Conservation (phyloP, 306 rosid species). For the Purshia tridentata region DNA sequence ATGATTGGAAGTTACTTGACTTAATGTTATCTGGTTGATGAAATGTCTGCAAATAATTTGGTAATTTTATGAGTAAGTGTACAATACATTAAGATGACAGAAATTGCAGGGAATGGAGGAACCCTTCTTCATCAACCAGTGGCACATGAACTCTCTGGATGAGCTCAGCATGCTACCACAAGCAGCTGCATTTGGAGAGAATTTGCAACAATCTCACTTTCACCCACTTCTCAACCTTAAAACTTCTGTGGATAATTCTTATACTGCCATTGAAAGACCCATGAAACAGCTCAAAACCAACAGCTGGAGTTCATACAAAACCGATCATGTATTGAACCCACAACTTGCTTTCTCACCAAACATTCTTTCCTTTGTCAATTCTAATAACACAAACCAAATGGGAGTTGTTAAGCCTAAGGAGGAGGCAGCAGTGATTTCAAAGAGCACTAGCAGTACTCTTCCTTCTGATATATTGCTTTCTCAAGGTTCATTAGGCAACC, state of each 20-base stretch:
- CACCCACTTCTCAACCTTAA: constrained; percentile 43
- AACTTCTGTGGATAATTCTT: constrained; percentile 38
- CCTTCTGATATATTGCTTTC: constrained; percentile 48
- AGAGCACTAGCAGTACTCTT: constrained; percentile 24
- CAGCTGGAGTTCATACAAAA: constrained; percentile 47
- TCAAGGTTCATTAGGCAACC: constrained; percentile 46
- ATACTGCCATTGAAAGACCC: constrained; percentile 37
- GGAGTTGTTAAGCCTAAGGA: constrained; percentile 60
- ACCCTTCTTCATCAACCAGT: constrained; percentile 52
- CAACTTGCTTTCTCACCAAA: constrained; percentile 46
- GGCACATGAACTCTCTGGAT: constrained; percentile 59
- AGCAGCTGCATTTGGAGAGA: constrained; percentile 58
- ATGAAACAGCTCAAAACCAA: constrained; percentile 49
- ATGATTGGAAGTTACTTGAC: background rate
- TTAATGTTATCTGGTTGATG: background rate
- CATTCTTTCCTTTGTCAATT: constrained; percentile 49
- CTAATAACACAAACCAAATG: constrained; percentile 47
- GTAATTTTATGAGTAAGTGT: background rate
- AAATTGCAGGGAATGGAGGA: constrained; percentile 66
- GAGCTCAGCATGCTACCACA: constrained; percentile 45
- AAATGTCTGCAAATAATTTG: background rate
- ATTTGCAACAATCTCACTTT: constrained; percentile 48
- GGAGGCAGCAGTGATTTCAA: constrained; percentile 43
- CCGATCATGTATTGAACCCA: constrained; percentile 33
- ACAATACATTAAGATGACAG: background rate